These are phyloP conservation scores for Puccinellia tenuiflora DNA, from an alignment of 176 grass and related monocot genomes.

Conservation along the genomic window DNA sequence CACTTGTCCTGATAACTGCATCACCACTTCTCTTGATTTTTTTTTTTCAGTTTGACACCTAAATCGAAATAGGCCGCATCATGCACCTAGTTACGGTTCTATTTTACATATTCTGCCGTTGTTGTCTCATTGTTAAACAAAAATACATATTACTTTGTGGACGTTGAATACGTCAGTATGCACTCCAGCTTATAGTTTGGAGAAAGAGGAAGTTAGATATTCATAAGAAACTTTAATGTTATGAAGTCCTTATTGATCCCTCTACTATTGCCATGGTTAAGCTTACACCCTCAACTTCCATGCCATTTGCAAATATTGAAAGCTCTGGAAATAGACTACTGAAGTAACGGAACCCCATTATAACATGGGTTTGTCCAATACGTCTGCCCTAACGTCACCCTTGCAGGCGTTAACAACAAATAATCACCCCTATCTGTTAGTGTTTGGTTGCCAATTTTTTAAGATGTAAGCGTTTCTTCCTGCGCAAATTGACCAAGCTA, in stretches of 20 bases:
- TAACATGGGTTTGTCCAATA: not conserved
- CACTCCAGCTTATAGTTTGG: not conserved
- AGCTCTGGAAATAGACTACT: not conserved
- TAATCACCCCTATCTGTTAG: not conserved
- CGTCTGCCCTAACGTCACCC: not conserved
- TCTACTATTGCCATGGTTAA: not conserved
- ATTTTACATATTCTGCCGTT: not conserved
- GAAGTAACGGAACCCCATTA: not conserved
- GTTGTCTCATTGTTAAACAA: not conserved
- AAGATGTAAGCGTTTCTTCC: not conserved
- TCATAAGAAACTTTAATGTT: not conserved
- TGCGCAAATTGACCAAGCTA: not conserved
- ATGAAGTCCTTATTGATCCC: not conserved
- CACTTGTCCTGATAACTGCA: not conserved
- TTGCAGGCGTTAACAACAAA: not conserved
- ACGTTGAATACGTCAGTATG: not conserved
- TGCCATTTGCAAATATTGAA: not conserved
- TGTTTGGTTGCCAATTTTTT: not conserved
- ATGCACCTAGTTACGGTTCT: not conserved
- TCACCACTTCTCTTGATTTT: not conserved
- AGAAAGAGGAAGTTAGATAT: not conserved
- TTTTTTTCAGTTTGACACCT: not conserved
- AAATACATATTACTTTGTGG: not conserved
- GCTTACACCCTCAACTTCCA: not conserved
- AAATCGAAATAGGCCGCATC: not conserved